Evolutionary conservation across 148 eudicot species (phyloP).

Genomic region (Gaultheria prostrata): DNA sequence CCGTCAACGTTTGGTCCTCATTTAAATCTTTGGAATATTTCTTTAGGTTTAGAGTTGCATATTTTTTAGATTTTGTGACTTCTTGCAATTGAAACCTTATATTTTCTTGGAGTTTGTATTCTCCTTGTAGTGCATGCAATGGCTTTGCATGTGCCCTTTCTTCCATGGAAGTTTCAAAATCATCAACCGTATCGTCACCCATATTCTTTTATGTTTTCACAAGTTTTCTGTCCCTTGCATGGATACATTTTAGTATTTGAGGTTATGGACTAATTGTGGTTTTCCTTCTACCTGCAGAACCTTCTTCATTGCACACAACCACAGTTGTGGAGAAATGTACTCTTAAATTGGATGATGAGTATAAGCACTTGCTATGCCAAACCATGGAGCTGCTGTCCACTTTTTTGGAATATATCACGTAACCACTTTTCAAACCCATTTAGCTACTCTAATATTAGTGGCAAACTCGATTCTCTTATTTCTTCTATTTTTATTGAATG

Average conservation of each 20-base stretch:
- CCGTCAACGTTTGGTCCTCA: no score
- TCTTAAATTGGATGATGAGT: slow-evolving; percentile 88
- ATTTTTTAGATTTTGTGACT: no score
- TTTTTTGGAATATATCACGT: slow-evolving; percentile 88
- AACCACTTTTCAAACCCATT: slow-evolving; percentile 22
- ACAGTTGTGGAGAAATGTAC: slow-evolving; percentile 98
- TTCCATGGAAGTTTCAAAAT: no score
- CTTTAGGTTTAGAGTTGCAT: no score
- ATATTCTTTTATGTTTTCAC: not conserved
- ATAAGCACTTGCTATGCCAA: slow-evolving; percentile 87
- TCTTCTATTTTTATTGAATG: not conserved
- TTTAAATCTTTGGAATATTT: no score
- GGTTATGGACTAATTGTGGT: not conserved
- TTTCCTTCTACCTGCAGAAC: slow-evolving; percentile 53
- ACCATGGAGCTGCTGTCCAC: slow-evolving; percentile 95
- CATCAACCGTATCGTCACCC: no score
- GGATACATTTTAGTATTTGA: not conserved
- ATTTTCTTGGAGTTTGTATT: no score
- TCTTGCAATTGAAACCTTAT: no score
- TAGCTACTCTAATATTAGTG: not conserved
- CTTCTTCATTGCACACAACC: slow-evolving; percentile 91
- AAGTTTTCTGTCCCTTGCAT: not conserved
- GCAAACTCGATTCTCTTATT: not conserved
- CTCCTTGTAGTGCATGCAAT: no score
- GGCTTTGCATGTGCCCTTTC: no score